Evolutionary conservation across 108 stramenopile genomes (phyloP).

Genomic region (Skeletonema grethae): DNA sequence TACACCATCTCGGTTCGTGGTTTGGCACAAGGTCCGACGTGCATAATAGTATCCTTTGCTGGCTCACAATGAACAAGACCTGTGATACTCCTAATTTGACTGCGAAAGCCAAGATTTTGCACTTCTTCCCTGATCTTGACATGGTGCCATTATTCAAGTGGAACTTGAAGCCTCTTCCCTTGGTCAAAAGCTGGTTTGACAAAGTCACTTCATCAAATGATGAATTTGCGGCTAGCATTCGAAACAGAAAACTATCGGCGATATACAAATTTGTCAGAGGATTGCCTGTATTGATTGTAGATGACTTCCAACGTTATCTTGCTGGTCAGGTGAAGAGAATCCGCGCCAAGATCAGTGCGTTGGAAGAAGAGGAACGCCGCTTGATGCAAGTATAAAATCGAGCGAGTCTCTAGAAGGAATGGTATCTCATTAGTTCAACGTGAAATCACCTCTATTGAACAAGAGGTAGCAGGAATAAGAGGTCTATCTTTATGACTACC

Average conservation of each 20-base stretch:
- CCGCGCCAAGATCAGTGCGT: not conserved
- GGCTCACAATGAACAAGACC: not conserved
- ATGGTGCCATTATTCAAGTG: conserved; percentile 4
- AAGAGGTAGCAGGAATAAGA: too few species aligned
- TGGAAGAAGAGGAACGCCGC: not conserved
- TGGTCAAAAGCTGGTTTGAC: not conserved
- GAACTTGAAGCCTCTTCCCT: not conserved
- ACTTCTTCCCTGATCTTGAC: not conserved
- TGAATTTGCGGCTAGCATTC: not conserved
- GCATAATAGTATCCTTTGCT: not conserved
- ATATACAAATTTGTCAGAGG: not conserved
- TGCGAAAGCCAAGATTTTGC: not conserved
- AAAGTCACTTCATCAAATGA: not conserved
- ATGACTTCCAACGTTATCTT: not conserved
- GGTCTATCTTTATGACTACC: too few species aligned
- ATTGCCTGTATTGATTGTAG: not conserved
- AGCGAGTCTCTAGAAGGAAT: too few species aligned
- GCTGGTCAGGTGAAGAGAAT: not conserved
- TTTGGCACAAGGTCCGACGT: not conserved
- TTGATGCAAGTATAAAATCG: not conserved
- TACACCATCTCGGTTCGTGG: not conserved
- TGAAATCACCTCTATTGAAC: too few species aligned
- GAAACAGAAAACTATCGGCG: not conserved
- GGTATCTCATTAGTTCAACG: too few species aligned
- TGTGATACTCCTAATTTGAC: not conserved